A percentile compares a stretch with the other conserved stretches of the same genome.
phyloP scores from a whole-genome alignment of 352 stramenopile genomes.

The Phytophthora constricta region DNA sequence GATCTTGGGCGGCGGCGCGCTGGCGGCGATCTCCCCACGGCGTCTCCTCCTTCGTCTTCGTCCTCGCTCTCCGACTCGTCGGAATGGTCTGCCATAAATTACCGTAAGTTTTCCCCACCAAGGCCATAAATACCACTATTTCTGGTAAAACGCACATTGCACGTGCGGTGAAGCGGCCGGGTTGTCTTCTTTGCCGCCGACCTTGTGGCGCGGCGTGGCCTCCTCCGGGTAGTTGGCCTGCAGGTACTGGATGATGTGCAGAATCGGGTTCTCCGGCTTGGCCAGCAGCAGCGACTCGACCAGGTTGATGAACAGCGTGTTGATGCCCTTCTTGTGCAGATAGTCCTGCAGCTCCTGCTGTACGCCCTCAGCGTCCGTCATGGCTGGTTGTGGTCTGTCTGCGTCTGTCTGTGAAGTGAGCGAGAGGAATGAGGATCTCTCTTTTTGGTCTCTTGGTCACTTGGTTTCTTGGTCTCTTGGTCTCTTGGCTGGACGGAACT shows the following conservation, averaged over 20 bases:
- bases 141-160: constrained; percentile 30
- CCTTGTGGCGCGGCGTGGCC: constrained; percentile 53
- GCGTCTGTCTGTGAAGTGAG: constrained; percentile 7
- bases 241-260: constrained; percentile 91
- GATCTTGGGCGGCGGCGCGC: constrained; percentile 58
- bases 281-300: constrained; percentile 90
- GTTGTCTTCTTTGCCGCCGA: constrained; percentile 52
- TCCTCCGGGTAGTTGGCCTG: constrained; percentile 90
- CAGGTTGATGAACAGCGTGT: constrained; percentile 93
- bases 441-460: background rate
- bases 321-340: constrained; percentile 92
- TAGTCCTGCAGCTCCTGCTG: constrained; percentile 93
- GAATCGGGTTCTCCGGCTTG: constrained; percentile 90
- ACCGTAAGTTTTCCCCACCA: background rate
- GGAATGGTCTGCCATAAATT: constrained; percentile 63
- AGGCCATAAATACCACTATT: constrained; percentile 5
- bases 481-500: constrained; percentile 7
- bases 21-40: constrained; percentile 85
- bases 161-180: constrained; percentile 45
- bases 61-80: constrained; percentile 90
- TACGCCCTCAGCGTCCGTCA: constrained; percentile 87
- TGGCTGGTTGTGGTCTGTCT: too few species aligned
- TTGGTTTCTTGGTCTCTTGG: too few species aligned
- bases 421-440: constrained; percentile 10
- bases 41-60: constrained; percentile 80